A percentile compares a stretch with the other conserved stretches of the same genome.
Conservation (phyloP, 306 rosid species). For the Vigna unguiculata region DNA sequence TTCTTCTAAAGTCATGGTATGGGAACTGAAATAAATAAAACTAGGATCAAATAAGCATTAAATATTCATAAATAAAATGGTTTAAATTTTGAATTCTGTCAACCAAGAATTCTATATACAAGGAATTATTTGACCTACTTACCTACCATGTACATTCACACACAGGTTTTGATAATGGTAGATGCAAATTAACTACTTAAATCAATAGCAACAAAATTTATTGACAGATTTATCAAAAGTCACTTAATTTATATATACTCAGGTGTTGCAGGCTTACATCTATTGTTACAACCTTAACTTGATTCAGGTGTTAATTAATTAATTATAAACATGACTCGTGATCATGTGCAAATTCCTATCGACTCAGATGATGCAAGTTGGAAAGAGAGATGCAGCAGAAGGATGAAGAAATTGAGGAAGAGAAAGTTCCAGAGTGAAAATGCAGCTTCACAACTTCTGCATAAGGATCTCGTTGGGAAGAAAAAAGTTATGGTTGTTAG, state of each 20-base stretch:
- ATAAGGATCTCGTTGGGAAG: not conserved
- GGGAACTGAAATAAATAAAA: not conserved
- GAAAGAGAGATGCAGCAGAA: not conserved
- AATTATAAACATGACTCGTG: not conserved
- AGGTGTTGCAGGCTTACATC: not conserved
- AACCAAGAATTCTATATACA: not conserved
- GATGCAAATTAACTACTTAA: not conserved
- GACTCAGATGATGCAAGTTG: not conserved
- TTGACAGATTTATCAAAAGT: not conserved
- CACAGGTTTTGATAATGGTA: not conserved
- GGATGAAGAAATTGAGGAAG: not conserved
- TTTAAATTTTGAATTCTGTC: not conserved
- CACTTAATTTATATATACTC: not conserved
- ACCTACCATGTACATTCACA: not conserved
- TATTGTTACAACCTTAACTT: not conserved
- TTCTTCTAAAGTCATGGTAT: not conserved
- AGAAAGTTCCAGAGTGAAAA: not conserved
- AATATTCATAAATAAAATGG: not conserved
- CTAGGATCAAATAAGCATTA: not conserved
- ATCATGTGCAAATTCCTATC: not conserved
- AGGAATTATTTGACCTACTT: too few relatives aligned
- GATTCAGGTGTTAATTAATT: not conserved
- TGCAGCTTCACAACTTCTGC: not conserved
- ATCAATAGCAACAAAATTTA: not conserved
- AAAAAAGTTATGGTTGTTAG: not conserved